Evolutionary conservation across 1,284 basidiomycete species (phyloP).

Genomic region (Salmacisia buchloeana): DNA sequence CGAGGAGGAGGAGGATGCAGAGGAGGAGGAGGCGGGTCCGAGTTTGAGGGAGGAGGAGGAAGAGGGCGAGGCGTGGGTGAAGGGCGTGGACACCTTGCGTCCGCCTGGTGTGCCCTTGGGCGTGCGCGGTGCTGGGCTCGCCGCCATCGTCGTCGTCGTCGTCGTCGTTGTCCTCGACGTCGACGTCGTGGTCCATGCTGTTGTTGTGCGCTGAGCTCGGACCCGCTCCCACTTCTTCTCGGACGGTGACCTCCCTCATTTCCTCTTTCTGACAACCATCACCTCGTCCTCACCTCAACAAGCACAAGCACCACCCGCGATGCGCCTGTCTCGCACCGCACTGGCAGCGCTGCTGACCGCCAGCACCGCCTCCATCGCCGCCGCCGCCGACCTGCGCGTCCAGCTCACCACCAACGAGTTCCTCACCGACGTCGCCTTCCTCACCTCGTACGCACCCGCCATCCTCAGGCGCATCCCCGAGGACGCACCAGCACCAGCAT

Average conservation of each 20-base stretch:
- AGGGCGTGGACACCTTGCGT: background rate
- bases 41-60: background rate
- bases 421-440: slow-evolving; percentile 21
- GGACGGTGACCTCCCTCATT: no score
- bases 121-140: background rate
- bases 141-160: background rate
- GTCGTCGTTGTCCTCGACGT: no score
- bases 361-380: background rate
- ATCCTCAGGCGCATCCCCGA: slow-evolving; percentile 22
- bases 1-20: background rate
- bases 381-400: slow-evolving; percentile 26
- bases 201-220: no score
- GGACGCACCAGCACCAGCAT: no score
- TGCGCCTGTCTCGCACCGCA: no score
- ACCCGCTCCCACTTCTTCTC: no score
- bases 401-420: slow-evolving; percentile 28
- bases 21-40: background rate
- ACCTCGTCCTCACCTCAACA: no score
- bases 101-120: background rate
- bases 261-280: no score
- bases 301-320: no score
- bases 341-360: background rate
- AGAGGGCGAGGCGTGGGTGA: slow-evolving; percentile 4
- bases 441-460: slow-evolving; percentile 23
- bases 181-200: no score